Evolutionary conservation across 2,329 filamentous ascomycete genomes (phyloP), one percentile per base, ranked within the genome.

Genomic region (Aspergillus uvarum): DNA sequence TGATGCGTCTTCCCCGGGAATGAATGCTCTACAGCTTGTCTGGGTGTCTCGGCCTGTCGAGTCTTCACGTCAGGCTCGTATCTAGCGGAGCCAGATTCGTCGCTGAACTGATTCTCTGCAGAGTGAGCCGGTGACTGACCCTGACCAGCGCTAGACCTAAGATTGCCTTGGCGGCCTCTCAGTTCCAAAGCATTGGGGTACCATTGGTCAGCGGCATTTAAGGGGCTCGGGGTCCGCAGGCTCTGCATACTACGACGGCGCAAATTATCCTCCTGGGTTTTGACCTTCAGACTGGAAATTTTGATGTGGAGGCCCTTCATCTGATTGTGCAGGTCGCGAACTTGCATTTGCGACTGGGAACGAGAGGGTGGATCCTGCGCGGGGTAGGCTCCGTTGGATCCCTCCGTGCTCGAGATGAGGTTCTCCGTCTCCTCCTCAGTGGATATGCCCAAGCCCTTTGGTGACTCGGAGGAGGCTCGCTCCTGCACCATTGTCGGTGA

Each of bases 251-350:
- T 96, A 58, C 88, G 85, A 54, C 92, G 85, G 69, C 90, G 88
- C 68, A 96, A 75, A 67, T 85, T 92, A 67, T 96, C 92, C 59
- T 89, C 90, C 21, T 89, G 85, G 0, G 91, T 89, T 67, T 91
- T 88, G 63, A 92, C 87, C 67, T 90, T 89, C 47, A 96, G 76
- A 16, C 82, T 89, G 1, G 91, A 93, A 38, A 96, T 92, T 69
- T 92, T 91, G 61, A 90, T 91, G 71, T 92, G 93, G 51, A 96
- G 81, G 56, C 90, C 91, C 58, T 89, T 87, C 85, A 96, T 91
- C 72, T 96, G 92, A 65, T 92, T 89, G 61, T 91, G 91, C 48
- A 96, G 80, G 69, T 87, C 85, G 8, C 88, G 86, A 70, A 91
- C 86, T 69, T 90, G 88, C 14, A 88, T 83, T n/a, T 87, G 87